Conservation (phyloP, 2,329 filamentous ascomycete species). For the Gaeumannomyces tritici region DNA sequence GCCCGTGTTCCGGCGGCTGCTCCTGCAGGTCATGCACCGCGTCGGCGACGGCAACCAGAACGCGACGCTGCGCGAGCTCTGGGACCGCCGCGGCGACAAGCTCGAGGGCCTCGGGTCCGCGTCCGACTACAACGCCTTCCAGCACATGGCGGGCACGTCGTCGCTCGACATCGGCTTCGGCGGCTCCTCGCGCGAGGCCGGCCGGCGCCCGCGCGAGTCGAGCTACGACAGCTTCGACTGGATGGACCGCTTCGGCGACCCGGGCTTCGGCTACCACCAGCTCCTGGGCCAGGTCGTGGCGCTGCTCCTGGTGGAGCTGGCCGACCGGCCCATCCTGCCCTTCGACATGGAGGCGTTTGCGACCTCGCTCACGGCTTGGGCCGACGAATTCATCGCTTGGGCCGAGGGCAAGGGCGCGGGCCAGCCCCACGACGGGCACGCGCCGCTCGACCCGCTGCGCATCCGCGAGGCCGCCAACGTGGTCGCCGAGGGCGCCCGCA, state of each 20-base stretch:
- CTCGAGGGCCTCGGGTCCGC: slow-evolving; percentile 63
- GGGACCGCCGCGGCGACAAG: slow-evolving; percentile 53
- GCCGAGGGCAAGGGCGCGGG: slow-evolving; percentile 28
- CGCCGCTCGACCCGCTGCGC: slow-evolving; percentile 41
- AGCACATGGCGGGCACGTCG: slow-evolving; percentile 80
- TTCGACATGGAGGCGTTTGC: slow-evolving; percentile 74
- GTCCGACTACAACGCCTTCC: slow-evolving; percentile 84
- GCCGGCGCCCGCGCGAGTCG: slow-evolving; percentile 63
- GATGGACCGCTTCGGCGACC: slow-evolving; percentile 73
- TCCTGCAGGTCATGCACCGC: slow-evolving; percentile 65
- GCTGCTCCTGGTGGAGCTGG: slow-evolving; percentile 75
- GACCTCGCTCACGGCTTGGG: slow-evolving; percentile 54
- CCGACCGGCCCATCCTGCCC: slow-evolving; percentile 71
- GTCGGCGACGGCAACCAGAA: slow-evolving; percentile 65
- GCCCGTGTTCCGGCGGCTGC: slow-evolving; percentile 64
- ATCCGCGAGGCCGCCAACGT: slow-evolving; percentile 53
- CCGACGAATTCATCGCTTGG: slow-evolving; percentile 16
- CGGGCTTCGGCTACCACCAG: slow-evolving; percentile 71
- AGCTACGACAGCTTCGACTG: slow-evolving; percentile 87
- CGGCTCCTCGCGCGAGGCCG: slow-evolving; percentile 5
- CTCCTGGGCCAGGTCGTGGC: slow-evolving; percentile 71
- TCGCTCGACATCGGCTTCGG: slow-evolving; percentile 76
- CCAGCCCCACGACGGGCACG: slow-evolving; percentile 14
- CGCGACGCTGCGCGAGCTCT: slow-evolving; percentile 62
- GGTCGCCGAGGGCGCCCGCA: slow-evolving; percentile 48